Evolutionary conservation across 768 basidiomycete genomes (phyloP).

Genomic region (Boletus speciosus): DNA sequence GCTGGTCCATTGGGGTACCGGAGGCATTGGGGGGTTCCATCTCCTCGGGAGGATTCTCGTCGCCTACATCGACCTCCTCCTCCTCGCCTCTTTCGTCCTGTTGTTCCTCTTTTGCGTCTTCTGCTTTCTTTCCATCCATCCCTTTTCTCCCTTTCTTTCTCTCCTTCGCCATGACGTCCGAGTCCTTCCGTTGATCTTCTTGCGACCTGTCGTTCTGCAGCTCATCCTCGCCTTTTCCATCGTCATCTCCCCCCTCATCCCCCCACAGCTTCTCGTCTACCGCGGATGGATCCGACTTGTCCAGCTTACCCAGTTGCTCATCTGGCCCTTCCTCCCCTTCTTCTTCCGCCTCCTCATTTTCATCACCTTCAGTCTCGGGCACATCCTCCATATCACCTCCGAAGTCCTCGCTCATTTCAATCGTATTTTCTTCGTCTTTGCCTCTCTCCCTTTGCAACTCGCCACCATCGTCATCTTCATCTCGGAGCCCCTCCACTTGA

Average conservation of each 20-base stretch:
- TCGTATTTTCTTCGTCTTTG: constrained; percentile 66
- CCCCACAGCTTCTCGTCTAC: constrained; percentile 99
- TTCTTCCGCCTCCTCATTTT: constrained; percentile 48
- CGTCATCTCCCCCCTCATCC: constrained; percentile 63
- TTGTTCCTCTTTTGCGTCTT: constrained; percentile 27
- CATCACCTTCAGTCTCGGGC: constrained; percentile 47
- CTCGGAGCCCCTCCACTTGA: constrained; percentile 90
- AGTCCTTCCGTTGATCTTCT: constrained; percentile 40
- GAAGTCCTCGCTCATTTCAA: constrained; percentile 91
- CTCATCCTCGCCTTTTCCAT: constrained; percentile 48
- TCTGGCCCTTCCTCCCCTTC: constrained; percentile 60
- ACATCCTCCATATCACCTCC: constrained; percentile 85
- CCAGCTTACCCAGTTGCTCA: constrained; percentile 79
- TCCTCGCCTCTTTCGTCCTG: constrained; percentile 30
- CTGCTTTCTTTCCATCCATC: constrained; percentile 32
- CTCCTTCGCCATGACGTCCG: constrained; percentile 83
- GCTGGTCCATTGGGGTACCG: constrained; percentile 72
- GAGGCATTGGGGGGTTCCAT: constrained; percentile 45
- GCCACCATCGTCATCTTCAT: constrained; percentile 46
- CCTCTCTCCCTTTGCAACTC: constrained; percentile 35
- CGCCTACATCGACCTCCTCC: constrained; percentile 11
- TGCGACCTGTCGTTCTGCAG: constrained; percentile 59
- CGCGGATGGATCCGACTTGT: constrained; percentile 75
- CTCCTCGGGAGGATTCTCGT: constrained; percentile 40
- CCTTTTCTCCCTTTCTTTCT: constrained; percentile 37